Conservation (phyloP, 345 rosid genomes). For the Euclidium syriacum region DNA sequence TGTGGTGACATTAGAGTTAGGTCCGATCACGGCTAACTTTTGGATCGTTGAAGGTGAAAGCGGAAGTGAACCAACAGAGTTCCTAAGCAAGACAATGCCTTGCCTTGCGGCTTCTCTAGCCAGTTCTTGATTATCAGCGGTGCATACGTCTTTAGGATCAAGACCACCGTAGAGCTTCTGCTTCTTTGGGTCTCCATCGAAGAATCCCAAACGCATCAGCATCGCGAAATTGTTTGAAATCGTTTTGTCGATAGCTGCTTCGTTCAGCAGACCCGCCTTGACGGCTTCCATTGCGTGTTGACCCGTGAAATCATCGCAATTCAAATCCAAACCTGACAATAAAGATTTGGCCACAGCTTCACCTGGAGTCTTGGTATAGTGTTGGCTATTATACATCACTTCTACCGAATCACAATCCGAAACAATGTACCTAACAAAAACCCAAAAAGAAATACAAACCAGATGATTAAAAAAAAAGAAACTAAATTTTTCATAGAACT, state of each 20-base stretch:
- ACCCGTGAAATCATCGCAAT: constrained; percentile 49
- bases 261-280: constrained; percentile 38
- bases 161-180: constrained; percentile 21
- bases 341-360: constrained; percentile 54
- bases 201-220: constrained; percentile 61
- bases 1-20: constrained; percentile 55
- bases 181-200: constrained; percentile 50
- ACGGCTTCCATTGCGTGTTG: constrained; percentile 50
- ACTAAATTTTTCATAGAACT: neutral
- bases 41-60: constrained; percentile 37
- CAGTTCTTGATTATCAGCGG: constrained; percentile 42
- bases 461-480: no score
- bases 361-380: constrained; percentile 55
- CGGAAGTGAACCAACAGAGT: constrained; percentile 44
- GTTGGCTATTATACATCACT: constrained; percentile 37
- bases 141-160: constrained; percentile 56
- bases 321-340: constrained; percentile 54
- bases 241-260: constrained; percentile 38
- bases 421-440: constrained; percentile 35
- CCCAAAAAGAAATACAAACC: constrained; percentile 7
- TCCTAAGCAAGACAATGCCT: constrained; percentile 66
- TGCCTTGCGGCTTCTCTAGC: constrained; percentile 68
- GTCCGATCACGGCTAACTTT: constrained; percentile 58
- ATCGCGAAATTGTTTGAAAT: constrained; percentile 53
- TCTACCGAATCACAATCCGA: neutral